Percentiles rank a stretch among this genome's conserved stretches.
Conservation (phyloP, 192 early-diverging fungal genomes). For the Rhizophagus clarus region DNA sequence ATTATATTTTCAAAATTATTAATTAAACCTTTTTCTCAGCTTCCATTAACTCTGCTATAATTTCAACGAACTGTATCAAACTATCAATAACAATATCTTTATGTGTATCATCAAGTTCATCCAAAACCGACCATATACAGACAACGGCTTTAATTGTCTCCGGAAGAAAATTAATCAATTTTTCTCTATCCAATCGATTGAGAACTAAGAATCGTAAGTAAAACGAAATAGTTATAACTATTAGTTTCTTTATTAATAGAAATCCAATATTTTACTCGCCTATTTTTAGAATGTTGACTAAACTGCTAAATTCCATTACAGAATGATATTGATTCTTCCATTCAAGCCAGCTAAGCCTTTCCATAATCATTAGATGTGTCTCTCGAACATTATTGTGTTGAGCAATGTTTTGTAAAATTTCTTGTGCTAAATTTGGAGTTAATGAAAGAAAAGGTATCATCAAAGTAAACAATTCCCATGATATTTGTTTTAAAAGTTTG, state of each 20-base stretch:
- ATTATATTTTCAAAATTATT: background rate
- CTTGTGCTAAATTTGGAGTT: background rate
- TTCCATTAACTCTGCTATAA: background rate
- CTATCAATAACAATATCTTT: background rate
- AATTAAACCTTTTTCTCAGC: background rate
- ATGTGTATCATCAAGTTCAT: background rate
- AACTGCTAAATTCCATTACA: background rate
- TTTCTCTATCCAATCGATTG: background rate
- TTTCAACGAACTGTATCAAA: background rate
- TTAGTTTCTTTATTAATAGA: background rate
- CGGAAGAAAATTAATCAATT: background rate
- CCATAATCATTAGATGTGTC: conserved; percentile 2
- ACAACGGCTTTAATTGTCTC: background rate
- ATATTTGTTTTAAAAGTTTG: conserved; percentile 9
- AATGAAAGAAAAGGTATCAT: conserved; percentile 10
- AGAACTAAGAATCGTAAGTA: background rate
- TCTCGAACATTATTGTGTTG: conserved; percentile 6
- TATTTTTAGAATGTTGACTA: conserved; percentile 3
- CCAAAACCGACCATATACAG: background rate
- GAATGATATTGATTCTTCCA: conserved; percentile 5
- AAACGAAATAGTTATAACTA: background rate
- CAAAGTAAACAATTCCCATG: conserved; percentile 13
- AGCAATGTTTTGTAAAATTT: conserved; percentile 18
- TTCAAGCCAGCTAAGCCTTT: conserved; percentile 8
- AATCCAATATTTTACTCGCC: background rate